Percentiles rank a stretch among this genome's conserved stretches.
These are phyloP conservation scores for Kwoniella shivajii DNA, from an alignment of 1,284 basidiomycete genomes.

Conservation along the genomic window DNA sequence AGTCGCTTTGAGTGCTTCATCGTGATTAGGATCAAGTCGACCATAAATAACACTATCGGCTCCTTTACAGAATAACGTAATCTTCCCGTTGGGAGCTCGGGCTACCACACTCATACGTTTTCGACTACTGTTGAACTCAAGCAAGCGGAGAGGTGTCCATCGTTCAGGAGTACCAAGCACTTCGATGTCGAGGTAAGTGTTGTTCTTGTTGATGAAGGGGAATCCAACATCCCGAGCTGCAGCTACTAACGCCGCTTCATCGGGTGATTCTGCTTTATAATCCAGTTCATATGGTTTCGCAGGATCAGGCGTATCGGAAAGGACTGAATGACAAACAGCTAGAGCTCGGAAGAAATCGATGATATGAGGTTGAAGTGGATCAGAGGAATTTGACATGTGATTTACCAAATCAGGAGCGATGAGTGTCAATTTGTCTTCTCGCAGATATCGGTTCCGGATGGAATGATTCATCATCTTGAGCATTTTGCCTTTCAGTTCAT, in stretches of 20 bases:
- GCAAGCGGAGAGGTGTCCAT: slow-evolving; percentile 74
- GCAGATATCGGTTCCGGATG: slow-evolving; percentile 89
- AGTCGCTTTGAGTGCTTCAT: slow-evolving; percentile 70
- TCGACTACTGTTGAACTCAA: slow-evolving; percentile 91
- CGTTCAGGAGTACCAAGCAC: slow-evolving; percentile 85
- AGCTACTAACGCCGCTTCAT: slow-evolving; percentile 90
- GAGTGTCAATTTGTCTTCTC: slow-evolving; percentile 79
- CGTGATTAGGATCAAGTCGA: slow-evolving; percentile 73
- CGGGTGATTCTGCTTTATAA: slow-evolving; percentile 89
- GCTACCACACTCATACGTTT: slow-evolving; percentile 93
- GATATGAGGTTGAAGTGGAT: slow-evolving; percentile 68
- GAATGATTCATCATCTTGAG: slow-evolving; percentile 68
- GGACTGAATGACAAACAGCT: slow-evolving; percentile 87
- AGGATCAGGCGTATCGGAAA: slow-evolving; percentile 69
- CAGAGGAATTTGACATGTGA: slow-evolving; percentile 67
- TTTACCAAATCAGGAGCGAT: slow-evolving; percentile 81
- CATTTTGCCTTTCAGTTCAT: slow-evolving; percentile 74
- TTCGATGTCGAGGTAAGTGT: slow-evolving; percentile 80
- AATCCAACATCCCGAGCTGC: slow-evolving; percentile 92
- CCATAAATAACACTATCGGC: slow-evolving; percentile 94
- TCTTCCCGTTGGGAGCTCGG: slow-evolving; percentile 74
- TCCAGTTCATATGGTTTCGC: slow-evolving; percentile 69
- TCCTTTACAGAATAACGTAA: slow-evolving; percentile 92
- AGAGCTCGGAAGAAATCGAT: slow-evolving; percentile 82
- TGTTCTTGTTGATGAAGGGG: slow-evolving; percentile 78